Base-by-base conservation (phyloP, 306 rosid species). In the Malus asiatica region DNA sequence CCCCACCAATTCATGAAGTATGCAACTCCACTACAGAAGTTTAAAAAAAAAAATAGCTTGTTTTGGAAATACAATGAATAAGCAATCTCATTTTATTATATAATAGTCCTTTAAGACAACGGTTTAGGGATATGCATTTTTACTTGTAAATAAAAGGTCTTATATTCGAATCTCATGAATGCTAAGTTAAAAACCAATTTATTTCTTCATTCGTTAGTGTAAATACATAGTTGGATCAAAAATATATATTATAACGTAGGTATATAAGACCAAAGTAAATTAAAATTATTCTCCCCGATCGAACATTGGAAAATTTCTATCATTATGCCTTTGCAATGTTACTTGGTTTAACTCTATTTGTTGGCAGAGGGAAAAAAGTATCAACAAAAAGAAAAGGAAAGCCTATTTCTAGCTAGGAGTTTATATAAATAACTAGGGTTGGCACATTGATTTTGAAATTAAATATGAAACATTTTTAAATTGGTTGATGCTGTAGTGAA, bases 131-230 rank as follows among this genome's bases (percentile, higher is more conserved):
- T 2, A 48, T 4, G 2, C 13, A 2, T 15, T 0, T 48, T 48
- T 1, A 15, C 55, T 4, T 48, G 20, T 15, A 48, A 46, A 5
- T 48, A 0, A 48, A 1, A 15, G 0, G 0, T 15, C 0, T 48
- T 48, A 15, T 0, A 15, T 48, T 48, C 20, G 0, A 48, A 15
- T 5, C 19, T 15, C 6, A 15, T 48, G 3, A 48, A 14, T 46
- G 0, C 0, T 2, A 5, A 46, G 3, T 48, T 48, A 0, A 5
- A 18, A 46, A 46, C 18, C 18, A 46, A 46, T 14, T 48, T 48
- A 48, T 14, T 40, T 14, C 19, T 1, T 4, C 8, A 14, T 0
- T 48, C 20, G 1, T 5, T 48, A 48, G 8, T 48, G 20, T 48
- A 48, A 48, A 48, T 48, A 15, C 6, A 4, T 44, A 2, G 14